Evolutionary conservation across 192 early-diverging fungal genomes (phyloP).

Genomic region (Rhizophagus clarus): DNA sequence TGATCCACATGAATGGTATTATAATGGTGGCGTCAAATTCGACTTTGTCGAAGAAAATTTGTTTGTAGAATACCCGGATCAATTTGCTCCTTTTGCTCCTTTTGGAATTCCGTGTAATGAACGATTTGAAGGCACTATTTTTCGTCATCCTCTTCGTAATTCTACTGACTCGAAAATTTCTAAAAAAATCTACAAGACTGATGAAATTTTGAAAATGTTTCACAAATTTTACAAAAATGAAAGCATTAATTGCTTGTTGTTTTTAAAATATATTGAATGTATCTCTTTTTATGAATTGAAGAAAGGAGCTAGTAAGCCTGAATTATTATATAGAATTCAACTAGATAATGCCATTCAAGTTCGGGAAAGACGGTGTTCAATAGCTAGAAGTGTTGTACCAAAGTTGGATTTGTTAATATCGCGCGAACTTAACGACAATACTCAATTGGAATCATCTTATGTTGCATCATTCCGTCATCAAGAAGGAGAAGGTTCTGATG

Average conservation of each 20-base stretch:
- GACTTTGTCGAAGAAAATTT: conserved; percentile 24
- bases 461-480: neutral
- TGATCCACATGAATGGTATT: conserved; percentile 38
- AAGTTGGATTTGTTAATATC: neutral
- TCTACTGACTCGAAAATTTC: conserved; percentile 36
- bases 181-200: conserved; percentile 22
- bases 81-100: conserved; percentile 34
- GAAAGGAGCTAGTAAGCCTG: neutral
- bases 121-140: conserved; percentile 39
- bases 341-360: conserved; percentile 34
- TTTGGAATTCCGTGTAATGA: conserved; percentile 1
- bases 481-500: neutral
- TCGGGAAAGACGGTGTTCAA: neutral
- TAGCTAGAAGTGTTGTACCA: conserved; percentile 5
- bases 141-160: conserved; percentile 44
- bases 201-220: conserved; percentile 38
- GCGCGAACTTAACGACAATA: neutral
- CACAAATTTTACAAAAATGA: conserved; percentile 30
- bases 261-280: conserved; percentile 38
- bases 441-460: conserved; percentile 16
- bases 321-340: conserved; percentile 33
- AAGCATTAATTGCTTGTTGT: conserved; percentile 36
- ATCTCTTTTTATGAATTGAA: conserved; percentile 40
- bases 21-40: conserved; percentile 32
- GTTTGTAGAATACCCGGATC: conserved; percentile 18